These are phyloP conservation scores for Cryptosporidium canis DNA, from an alignment of 169 alveolate genomes.

Conservation along the genomic window DNA sequence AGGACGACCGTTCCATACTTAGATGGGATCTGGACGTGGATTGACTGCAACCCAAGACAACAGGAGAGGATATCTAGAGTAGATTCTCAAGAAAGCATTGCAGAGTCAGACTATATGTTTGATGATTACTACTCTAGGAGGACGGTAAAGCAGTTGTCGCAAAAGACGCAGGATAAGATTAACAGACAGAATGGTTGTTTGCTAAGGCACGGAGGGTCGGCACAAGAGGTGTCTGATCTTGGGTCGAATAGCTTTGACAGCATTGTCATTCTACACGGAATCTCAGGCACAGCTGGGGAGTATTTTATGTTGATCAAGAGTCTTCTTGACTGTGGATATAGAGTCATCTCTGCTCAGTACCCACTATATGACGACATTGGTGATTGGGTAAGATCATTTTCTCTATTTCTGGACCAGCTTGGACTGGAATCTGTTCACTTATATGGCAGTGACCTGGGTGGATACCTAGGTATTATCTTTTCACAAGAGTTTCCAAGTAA, in stretches of 20 bases:
- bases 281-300: conserved; percentile 71
- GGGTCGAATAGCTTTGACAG: neutral
- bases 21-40: conserved; percentile 64
- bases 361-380: conserved; percentile 7
- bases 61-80: neutral
- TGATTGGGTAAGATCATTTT: conserved; percentile 56
- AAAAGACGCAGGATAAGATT: neutral
- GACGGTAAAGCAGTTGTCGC: neutral
- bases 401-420: conserved; percentile 31
- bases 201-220: neutral
- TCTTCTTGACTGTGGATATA: conserved; percentile 30
- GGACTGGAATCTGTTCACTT: conserved; percentile 21
- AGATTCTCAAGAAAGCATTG: neutral
- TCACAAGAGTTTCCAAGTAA: conserved; percentile 35
- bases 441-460: conserved; percentile 66
- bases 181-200: neutral
- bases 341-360: conserved; percentile 51
- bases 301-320: conserved; percentile 34
- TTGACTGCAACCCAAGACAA: conserved; percentile 35
- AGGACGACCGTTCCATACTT: conserved; percentile 8
- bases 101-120: neutral
- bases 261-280: conserved; percentile 39
- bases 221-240: neutral
- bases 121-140: neutral
- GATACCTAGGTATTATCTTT: conserved; percentile 28